Evolutionary conservation across 2,329 filamentous ascomycete species (phyloP), one percentile per base, ranked within the genome.

Genomic region (Neonectria ditissima): DNA sequence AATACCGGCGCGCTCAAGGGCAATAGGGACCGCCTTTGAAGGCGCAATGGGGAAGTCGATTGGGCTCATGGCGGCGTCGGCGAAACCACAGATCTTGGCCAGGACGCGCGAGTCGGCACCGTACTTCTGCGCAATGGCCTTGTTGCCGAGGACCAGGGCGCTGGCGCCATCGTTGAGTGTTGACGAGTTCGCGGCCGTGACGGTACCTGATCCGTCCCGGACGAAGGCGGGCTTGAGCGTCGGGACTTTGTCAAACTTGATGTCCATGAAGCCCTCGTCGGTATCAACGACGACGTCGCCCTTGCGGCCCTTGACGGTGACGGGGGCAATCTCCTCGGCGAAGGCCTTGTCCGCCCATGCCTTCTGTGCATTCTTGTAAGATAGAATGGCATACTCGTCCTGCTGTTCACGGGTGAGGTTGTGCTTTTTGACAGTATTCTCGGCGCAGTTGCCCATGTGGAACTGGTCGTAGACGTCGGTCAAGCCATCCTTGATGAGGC

Each of bases 391-490:
- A 76, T 97, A 98, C 68, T 91, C 86, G 74, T 99, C 96, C 81
- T 99, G 96, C 77, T 92, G 89, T 79, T 97, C 89, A 14, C 96
- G 85, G 9, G 91, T 90, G 67, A 99, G 87, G 1, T 86, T 82
- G 79, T 93, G 87, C 73, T 94, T 95, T 84, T 97, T 97, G 51
- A 92, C 96, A 2, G 95, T 97, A 70, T 91, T 93, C 82, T 99
- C 96, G 16, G 94, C 94, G 77, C 96, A 99, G 73, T 96, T 94
- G 45, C 96, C 96, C 96, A 99, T 99, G 80, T 98, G 96, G 75
- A 97, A 92, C 77, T 97, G 88, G 78, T 97, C 94, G 80, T 97
- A 99, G 14, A 97, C 95, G 77, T 99, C 96, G 83, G 93, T 97
- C 65, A 99, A 81, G 1, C 96, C 96, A 75, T 99, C 96, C 79